Percentiles rank a stretch among this genome's conserved stretches.
These are phyloP conservation scores for Tardiomyces digboiensis DNA, from an alignment of 1,139 yeast genomes.

Conservation along the genomic window DNA sequence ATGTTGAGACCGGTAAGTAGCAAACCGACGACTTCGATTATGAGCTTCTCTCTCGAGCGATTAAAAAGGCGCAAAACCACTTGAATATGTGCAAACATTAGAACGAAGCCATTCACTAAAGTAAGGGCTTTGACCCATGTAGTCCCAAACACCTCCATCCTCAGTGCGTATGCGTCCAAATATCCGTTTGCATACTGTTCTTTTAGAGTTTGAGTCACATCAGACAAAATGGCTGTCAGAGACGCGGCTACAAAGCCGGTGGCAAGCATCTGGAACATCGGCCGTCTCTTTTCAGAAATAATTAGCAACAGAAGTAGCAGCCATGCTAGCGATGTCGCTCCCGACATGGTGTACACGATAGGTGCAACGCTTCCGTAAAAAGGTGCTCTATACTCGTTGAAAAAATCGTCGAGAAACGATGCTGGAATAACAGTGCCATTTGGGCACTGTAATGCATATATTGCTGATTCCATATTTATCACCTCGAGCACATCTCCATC, in stretches of 20 bases:
- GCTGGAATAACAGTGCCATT: constrained; percentile 11
- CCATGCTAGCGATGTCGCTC: constrained; percentile 15
- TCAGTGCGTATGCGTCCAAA: constrained; percentile 43
- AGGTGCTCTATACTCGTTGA: constrained; percentile 13
- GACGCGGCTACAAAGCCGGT: constrained; percentile 22
- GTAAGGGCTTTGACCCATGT: constrained; percentile 50
- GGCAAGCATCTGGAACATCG: constrained; percentile 27
- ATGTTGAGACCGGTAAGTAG: constrained; percentile 37
- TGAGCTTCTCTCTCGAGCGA: constrained; percentile 56
- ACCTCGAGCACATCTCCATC: constrained; percentile 9
- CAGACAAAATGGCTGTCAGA: constrained; percentile 22
- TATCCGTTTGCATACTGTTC: constrained; percentile 40
- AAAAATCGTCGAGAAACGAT: constrained; percentile 6
- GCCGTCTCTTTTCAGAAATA: constrained; percentile 23
- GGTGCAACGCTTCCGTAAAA: constrained; percentile 28
- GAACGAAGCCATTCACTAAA: constrained; percentile 47
- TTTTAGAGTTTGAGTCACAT: constrained; percentile 17
- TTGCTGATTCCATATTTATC: constrained; percentile 4
- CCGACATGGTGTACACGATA: constrained; percentile 25
- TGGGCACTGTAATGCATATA: neutral
- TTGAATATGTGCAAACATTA: constrained; percentile 73
- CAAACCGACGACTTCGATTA: constrained; percentile 54
- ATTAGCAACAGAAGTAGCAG: constrained; percentile 9
- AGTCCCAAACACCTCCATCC: constrained; percentile 39
- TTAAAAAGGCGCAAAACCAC: constrained; percentile 63